phyloP scores from a whole-genome alignment of 345 rosid species.

The Gossypium stocksii region DNA sequence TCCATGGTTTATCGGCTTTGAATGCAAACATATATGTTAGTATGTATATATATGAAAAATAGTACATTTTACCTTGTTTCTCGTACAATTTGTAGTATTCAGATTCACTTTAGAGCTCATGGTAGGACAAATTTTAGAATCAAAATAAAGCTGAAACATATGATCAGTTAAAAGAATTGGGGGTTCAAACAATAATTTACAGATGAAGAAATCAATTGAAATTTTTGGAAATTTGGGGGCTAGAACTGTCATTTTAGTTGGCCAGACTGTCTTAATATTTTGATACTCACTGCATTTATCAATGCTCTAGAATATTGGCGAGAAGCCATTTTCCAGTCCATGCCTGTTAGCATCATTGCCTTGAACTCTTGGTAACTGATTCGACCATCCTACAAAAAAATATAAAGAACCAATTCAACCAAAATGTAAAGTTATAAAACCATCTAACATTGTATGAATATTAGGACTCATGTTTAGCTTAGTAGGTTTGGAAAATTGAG shows the following conservation, averaged over 20 bases:
- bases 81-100: not conserved
- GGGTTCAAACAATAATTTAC: not conserved
- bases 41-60: not conserved
- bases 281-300: constrained; percentile 77
- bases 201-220: no score
- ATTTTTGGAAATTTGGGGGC: not conserved
- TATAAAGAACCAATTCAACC: not conserved
- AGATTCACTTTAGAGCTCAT: not conserved
- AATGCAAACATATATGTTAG: not conserved
- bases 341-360: constrained; percentile 82
- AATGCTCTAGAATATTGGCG: constrained; percentile 86
- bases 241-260: constrained; percentile 9
- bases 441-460: no score
- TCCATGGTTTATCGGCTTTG: not conserved
- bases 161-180: not conserved
- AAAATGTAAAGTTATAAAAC: no score
- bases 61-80: not conserved
- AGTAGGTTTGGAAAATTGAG: no score
- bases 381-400: constrained; percentile 59
- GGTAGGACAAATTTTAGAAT: not conserved
- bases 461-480: no score
- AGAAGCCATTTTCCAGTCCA: constrained; percentile 94
- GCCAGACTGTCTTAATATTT: constrained; percentile 45
- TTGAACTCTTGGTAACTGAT: constrained; percentile 76
- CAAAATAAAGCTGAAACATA: not conserved